Evolutionary conservation across 352 stramenopile genomes (phyloP).

Genomic region (Phytophthora megakarya): DNA sequence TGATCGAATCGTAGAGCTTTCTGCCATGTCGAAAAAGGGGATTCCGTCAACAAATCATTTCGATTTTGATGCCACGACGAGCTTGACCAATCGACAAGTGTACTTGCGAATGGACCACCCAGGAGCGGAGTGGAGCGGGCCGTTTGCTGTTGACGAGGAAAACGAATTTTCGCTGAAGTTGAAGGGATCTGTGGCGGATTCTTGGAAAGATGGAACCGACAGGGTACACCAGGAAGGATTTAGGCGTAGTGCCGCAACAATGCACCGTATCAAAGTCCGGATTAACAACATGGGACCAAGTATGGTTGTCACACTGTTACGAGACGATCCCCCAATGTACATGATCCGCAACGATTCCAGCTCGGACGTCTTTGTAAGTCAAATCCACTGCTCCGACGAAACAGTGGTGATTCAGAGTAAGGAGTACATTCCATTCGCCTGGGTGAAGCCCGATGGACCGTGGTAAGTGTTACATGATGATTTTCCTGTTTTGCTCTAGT

Average conservation of each 20-base stretch:
- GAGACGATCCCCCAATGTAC: conserved; percentile 85
- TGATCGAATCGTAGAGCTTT: conserved; percentile 70
- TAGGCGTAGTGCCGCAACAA: conserved; percentile 44
- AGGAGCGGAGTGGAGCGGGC: conserved; percentile 79
- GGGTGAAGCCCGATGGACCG: conserved; percentile 73
- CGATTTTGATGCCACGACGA: conserved; percentile 71
- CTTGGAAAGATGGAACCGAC: conserved; percentile 52
- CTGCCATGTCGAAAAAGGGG: conserved; percentile 42
- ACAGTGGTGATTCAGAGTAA: conserved; percentile 65
- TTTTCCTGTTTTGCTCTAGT: not conserved
- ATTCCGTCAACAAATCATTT: conserved; percentile 54
- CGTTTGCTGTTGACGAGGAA: conserved; percentile 82
- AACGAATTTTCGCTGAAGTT: conserved; percentile 87
- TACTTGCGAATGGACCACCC: conserved; percentile 81
- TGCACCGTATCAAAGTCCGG: conserved; percentile 76
- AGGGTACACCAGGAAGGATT: conserved; percentile 49
- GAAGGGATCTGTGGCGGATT: conserved; percentile 53
- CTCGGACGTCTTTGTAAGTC: conserved; percentile 72
- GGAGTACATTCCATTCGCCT: conserved; percentile 82
- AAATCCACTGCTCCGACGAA: conserved; percentile 71
- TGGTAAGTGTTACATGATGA: conserved; percentile 46
- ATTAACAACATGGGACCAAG: conserved; percentile 80
- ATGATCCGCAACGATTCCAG: conserved; percentile 85
- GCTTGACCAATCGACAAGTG: conserved; percentile 54
- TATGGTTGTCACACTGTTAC: conserved; percentile 79